A percentile compares a stretch with the other conserved stretches of the same genome.
Evolutionary conservation across 169 alveolate species (phyloP).

Genomic region (Perkinsus olseni): DNA sequence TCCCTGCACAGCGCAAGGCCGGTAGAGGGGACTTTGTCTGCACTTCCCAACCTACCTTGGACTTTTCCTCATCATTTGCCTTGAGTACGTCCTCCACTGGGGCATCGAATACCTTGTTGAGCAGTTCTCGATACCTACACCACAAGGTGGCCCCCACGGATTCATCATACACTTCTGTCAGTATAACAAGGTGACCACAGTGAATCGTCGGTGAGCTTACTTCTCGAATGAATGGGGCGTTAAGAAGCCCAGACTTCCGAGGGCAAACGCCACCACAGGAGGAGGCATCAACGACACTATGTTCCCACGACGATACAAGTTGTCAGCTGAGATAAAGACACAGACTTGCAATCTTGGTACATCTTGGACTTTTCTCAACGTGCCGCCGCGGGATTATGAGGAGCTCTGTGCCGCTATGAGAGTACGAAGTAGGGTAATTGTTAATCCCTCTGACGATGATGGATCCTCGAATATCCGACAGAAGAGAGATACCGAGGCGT

Average conservation of each 20-base stretch:
- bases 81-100: background rate
- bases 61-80: background rate
- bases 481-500: too few relatives aligned
- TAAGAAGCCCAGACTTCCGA: conserved; percentile 32
- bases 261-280: conserved; percentile 27
- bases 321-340: background rate
- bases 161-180: too few relatives aligned
- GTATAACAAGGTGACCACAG: too few relatives aligned
- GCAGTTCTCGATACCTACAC: background rate
- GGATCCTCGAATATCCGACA: too few relatives aligned
- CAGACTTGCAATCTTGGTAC: background rate
- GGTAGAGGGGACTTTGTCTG: too few relatives aligned
- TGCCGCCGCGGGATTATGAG: too few relatives aligned
- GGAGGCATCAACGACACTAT: conserved; percentile 36
- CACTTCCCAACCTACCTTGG: background rate
- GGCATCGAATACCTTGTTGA: background rate
- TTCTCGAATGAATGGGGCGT: background rate
- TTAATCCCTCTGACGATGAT: too few relatives aligned
- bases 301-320: conserved; percentile 9
- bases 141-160: too few relatives aligned
- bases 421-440: too few relatives aligned
- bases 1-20: too few relatives aligned
- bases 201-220: background rate
- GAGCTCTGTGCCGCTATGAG: too few relatives aligned
- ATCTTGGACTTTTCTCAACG: background rate